A percentile compares a stretch with the other conserved stretches of the same genome.
These are phyloP conservation scores for Bacidia rubella DNA, from an alignment of 495 filamentous ascomycete genomes.

Conservation along the genomic window DNA sequence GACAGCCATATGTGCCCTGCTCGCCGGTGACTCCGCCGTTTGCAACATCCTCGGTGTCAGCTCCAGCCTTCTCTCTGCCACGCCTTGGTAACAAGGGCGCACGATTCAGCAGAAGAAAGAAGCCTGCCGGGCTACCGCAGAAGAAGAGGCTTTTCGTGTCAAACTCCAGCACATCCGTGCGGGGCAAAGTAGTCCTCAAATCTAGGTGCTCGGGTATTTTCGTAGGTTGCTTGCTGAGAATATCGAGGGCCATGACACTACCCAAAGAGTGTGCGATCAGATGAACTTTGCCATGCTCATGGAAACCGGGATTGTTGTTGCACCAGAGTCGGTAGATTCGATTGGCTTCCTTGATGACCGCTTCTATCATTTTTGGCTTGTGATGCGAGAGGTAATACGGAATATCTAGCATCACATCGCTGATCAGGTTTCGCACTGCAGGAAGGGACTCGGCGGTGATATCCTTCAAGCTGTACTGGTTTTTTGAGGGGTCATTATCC, in stretches of 20 bases:
- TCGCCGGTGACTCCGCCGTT: slow-evolving; percentile 59
- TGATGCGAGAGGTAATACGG: slow-evolving; percentile 95
- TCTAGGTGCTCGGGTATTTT: slow-evolving; percentile 39
- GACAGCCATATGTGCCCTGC: slow-evolving; percentile 67
- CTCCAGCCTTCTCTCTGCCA: slow-evolving; percentile 60
- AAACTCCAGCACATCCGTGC: slow-evolving; percentile 67
- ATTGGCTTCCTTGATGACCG: slow-evolving; percentile 84
- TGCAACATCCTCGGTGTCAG: slow-evolving; percentile 44
- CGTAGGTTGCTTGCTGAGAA: slow-evolving; percentile 79
- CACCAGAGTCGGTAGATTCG: slow-evolving; percentile 90
- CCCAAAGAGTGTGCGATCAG: slow-evolving; percentile 87
- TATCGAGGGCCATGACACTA: slow-evolving; percentile 84
- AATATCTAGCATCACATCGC: slow-evolving; percentile 94
- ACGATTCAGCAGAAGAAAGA: slow-evolving; percentile 83
- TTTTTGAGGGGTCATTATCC: slow-evolving; percentile 35
- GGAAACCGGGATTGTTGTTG: slow-evolving; percentile 75
- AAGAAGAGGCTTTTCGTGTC: slow-evolving; percentile 81
- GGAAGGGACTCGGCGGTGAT: slow-evolving; percentile 88
- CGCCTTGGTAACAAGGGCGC: slow-evolving; percentile 66
- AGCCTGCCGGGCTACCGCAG: slow-evolving; percentile 81
- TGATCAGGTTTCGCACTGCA: slow-evolving; percentile 76
- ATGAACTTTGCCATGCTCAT: slow-evolving; percentile 71
- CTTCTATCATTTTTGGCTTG: slow-evolving; percentile 85
- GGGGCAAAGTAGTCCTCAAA: slow-evolving; percentile 33
- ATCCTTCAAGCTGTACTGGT: slow-evolving; percentile 67